Evolutionary conservation across 495 filamentous ascomycete species (phyloP).

Genomic region (Penicillium desertorum): DNA sequence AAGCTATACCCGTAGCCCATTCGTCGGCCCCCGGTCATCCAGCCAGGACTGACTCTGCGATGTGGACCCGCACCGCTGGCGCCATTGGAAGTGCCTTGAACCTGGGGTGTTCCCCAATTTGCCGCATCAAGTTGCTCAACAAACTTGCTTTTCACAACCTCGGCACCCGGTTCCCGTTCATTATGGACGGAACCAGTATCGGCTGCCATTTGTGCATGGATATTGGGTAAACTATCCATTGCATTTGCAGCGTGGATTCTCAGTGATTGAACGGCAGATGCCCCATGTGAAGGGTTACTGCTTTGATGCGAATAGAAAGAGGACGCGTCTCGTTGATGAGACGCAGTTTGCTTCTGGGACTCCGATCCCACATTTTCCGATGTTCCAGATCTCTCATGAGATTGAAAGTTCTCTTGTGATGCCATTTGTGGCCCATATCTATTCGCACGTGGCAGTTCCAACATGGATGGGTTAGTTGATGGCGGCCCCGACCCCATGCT

Average conservation of each 20-base stretch:
- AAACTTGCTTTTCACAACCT: slow-evolving; percentile 28
- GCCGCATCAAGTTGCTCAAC: slow-evolving; percentile 31
- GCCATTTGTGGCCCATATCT: slow-evolving; percentile 18
- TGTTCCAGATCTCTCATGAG: slow-evolving; percentile 6
- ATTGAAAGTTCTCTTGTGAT: slow-evolving; percentile 19
- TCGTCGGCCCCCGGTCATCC: slow-evolving; percentile 48
- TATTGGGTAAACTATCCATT: neutral
- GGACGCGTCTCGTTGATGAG: slow-evolving; percentile 20
- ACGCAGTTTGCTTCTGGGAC: slow-evolving; percentile 8
- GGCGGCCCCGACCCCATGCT: slow-evolving; percentile 24
- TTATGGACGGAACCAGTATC: neutral
- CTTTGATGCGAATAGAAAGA: slow-evolving; percentile 35
- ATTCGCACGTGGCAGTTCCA: slow-evolving; percentile 20
- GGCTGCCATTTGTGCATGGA: neutral
- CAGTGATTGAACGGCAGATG: slow-evolving; percentile 10
- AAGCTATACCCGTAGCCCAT: slow-evolving; percentile 46
- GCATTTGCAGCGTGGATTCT: slow-evolving; percentile 7
- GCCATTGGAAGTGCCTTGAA: slow-evolving; percentile 2
- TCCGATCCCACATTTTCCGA: slow-evolving; percentile 12
- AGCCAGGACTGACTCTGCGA: slow-evolving; percentile 45
- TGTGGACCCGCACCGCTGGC: slow-evolving; percentile 13
- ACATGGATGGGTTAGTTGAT: slow-evolving; percentile 28
- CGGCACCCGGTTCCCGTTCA: neutral
- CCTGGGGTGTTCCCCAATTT: slow-evolving; percentile 6
- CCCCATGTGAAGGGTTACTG: slow-evolving; percentile 17